A percentile compares a stretch with the other conserved stretches of the same genome.
phyloP scores from a whole-genome alignment of 73 alveolate genomes.

The Paramecium octaurelia region DNA sequence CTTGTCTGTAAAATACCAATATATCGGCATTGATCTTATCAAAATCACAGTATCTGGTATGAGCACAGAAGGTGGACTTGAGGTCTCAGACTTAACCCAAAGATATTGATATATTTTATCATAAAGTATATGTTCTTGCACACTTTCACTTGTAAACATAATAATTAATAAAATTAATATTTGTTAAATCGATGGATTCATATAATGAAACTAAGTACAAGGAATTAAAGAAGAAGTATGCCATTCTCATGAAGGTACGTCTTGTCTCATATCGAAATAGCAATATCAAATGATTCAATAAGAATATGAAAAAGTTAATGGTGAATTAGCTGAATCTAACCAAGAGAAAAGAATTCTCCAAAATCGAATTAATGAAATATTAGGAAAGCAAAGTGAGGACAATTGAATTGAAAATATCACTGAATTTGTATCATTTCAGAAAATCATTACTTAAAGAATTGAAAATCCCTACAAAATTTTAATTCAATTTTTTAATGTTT shows the following conservation, averaged over 20 bases:
- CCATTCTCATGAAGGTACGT: background rate
- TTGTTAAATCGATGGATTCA: background rate
- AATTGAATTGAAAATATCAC: background rate
- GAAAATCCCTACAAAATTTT: background rate
- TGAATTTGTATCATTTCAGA: background rate
- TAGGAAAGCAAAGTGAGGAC: background rate
- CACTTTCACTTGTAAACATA: background rate
- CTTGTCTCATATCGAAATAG: background rate
- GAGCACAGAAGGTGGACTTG: background rate
- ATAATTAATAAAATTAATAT: background rate
- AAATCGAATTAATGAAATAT: background rate
- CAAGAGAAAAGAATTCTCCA: background rate
- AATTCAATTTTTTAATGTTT: background rate
- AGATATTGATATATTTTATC: constrained; percentile 8
- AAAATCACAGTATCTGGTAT: background rate
- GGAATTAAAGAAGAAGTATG: constrained; percentile 17
- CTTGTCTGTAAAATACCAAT: background rate
- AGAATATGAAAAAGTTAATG: constrained; percentile 19
- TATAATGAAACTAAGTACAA: background rate
- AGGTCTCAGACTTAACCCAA: constrained; percentile 9
- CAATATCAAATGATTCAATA: background rate
- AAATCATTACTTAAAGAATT: background rate
- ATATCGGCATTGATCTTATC: constrained; percentile 9
- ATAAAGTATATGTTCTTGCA: background rate
- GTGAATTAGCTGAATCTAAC: background rate